Evolutionary conservation across 2,329 filamentous ascomycete genomes (phyloP).

Genomic region (Ciborinia camelliae): DNA sequence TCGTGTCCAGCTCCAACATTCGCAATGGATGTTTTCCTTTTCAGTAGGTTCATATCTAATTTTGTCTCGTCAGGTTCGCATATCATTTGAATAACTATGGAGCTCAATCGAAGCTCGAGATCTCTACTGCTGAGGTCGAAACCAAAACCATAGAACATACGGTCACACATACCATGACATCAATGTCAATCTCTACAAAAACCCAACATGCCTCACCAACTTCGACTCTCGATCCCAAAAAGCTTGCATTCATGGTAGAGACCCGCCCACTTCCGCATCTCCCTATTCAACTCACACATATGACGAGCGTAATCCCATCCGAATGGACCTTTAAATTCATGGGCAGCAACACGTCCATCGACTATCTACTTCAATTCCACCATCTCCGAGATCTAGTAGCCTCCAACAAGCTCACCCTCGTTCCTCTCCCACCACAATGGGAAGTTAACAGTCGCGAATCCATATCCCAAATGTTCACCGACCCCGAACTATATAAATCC

Average conservation of each 20-base stretch:
- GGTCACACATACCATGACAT: background rate
- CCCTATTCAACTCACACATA: slow-evolving; percentile 53
- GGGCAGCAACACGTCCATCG: slow-evolving; percentile 43
- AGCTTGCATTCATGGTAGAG: slow-evolving; percentile 54
- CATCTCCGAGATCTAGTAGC: slow-evolving; percentile 42
- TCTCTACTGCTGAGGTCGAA: background rate
- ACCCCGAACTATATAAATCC: slow-evolving; percentile 48
- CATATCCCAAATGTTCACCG: slow-evolving; percentile 52
- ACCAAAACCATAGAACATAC: slow-evolving; percentile 3
- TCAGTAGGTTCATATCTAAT: background rate
- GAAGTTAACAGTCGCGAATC: slow-evolving; percentile 44
- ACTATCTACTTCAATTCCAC: slow-evolving; percentile 42
- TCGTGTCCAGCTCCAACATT: no score
- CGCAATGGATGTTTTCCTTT: no score
- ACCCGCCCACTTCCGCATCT: slow-evolving; percentile 49
- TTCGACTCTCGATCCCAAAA: slow-evolving; percentile 32
- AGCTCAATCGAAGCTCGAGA: background rate
- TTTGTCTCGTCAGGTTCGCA: background rate
- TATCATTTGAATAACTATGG: slow-evolving; percentile 5
- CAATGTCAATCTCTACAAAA: background rate
- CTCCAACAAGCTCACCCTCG: slow-evolving; percentile 14
- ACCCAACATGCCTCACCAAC: slow-evolving; percentile 23
- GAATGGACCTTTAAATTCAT: slow-evolving; percentile 58
- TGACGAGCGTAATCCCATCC: slow-evolving; percentile 53
- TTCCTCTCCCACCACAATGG: slow-evolving; percentile 18